Evolutionary conservation across 1,284 basidiomycete genomes (phyloP).

Genomic region (Papiliotrema flavescens): DNA sequence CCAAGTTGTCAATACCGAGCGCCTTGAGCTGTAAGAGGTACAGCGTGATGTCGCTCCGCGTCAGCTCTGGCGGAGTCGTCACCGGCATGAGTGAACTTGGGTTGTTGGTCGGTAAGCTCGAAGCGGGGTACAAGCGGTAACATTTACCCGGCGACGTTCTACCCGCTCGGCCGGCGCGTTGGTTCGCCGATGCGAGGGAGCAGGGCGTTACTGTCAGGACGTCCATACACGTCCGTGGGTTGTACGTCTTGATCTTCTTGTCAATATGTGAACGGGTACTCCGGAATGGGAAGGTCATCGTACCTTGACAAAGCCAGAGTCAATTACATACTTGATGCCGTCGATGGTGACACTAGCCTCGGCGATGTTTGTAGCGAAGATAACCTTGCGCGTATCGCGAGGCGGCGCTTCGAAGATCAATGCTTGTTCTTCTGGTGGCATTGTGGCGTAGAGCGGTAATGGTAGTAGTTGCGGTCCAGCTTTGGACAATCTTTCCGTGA

Average conservation of each 20-base stretch:
- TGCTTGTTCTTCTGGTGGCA: conserved; percentile 80
- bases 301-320: conserved; percentile 92
- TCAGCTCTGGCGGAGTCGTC: conserved; percentile 82
- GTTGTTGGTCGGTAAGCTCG: conserved; percentile 57
- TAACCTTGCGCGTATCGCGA: conserved; percentile 75
- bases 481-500: conserved; percentile 59
- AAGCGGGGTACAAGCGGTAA: conserved; percentile 82
- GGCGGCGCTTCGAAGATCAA: conserved; percentile 75
- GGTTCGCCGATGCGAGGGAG: conserved; percentile 77
- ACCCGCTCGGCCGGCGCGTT: conserved; percentile 85
- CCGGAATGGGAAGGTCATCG: conserved; percentile 14
- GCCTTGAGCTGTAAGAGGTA: conserved; percentile 90
- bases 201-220: conserved; percentile 74
- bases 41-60: conserved; percentile 78
- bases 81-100: conserved; percentile 49
- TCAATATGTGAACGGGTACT: conserved; percentile 1
- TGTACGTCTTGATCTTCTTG: conserved; percentile 73
- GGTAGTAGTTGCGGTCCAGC: conserved; percentile 61
- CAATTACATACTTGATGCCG: conserved; percentile 90
- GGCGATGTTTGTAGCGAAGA: conserved; percentile 93
- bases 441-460: conserved; percentile 81
- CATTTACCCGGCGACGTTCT: conserved; percentile 86
- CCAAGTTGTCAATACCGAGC: conserved; percentile 85
- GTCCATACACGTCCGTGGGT: conserved; percentile 74
- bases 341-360: conserved; percentile 97